Base-by-base conservation (phyloP, 495 filamentous ascomycete genomes). In the Cairneyella variabilis region DNA sequence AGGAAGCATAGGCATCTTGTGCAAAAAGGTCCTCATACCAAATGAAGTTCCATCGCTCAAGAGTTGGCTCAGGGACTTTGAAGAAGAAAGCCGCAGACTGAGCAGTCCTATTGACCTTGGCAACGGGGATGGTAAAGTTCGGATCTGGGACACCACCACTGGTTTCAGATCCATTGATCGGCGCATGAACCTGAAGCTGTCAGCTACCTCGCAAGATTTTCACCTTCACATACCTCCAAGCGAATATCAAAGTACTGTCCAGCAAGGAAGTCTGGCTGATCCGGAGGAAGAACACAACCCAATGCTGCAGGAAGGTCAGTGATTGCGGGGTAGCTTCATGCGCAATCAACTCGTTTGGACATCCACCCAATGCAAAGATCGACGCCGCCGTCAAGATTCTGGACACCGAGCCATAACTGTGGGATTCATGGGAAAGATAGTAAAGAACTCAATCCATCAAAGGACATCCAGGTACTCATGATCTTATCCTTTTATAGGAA, bases 21-120 rank as follows among this genome's bases (percentile, higher is more conserved):
- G 85, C 85, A 56, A 89, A 89, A 5, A 86, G 74, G 58, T 90
- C 85, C 67, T 89, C 85, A 57, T 73, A 86, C 84, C 84, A 87
- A 1, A 68, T 73, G 65, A 89, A 89, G 41, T 80, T 76, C 86
- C 86, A 90, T 40, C 64, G 75, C 71, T 90, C 86, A 0, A 90
- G 67, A 57, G 73, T 59, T 1, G 86, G 80, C 26, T 67, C 64
- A 0, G 69, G 51, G 10, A 83, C 55, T 11, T 73, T 66, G 69
- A 90, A 88, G 71, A 75, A 88, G 28, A 76, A 63, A 10, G 78
- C 64, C 6, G 78, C 82, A 44, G 69, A 55, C 66, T 76, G 66
- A 3, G 76, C 37, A 20, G 60, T 48, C 0, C 66, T 67, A 14
- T 77, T 75, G 25, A 78, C 78, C 63, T 85, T 89, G 30, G 72